phyloP scores from a whole-genome alignment of 306 rosid species.

The Lithocarpus polystachyus region DNA sequence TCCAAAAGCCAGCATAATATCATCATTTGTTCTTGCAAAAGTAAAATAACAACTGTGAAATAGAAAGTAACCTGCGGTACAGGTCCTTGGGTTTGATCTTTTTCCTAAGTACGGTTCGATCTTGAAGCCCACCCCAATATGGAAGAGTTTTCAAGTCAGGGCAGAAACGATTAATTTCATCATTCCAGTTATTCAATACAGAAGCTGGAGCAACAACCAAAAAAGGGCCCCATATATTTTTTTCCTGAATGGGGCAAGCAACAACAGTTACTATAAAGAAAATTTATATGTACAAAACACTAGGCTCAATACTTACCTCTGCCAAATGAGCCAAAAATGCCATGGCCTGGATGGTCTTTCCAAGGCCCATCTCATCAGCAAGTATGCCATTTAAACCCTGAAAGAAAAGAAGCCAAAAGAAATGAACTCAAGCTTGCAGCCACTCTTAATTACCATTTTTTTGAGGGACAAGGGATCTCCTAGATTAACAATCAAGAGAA shows the following conservation, averaged over 20 bases:
- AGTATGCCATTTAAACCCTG: conserved; percentile 99
- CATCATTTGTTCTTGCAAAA: conserved; percentile 3
- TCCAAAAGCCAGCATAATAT: neutral
- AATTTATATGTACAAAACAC: conserved; percentile 13
- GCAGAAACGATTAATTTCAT: conserved; percentile 96
- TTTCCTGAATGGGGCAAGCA: conserved; percentile 60
- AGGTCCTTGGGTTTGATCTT: conserved; percentile 89
- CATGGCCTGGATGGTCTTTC: conserved; percentile 99
- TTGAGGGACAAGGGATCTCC: neutral
- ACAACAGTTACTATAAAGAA: conserved; percentile 26
- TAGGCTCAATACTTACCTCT: conserved; percentile 58
- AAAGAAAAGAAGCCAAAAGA: conserved; percentile 19
- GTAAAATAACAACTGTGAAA: conserved; percentile 11
- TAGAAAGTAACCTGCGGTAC: conserved; percentile 70
- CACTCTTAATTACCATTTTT: neutral
- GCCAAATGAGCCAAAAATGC: conserved; percentile 97
- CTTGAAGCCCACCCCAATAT: conserved; percentile 89
- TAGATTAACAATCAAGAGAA: conserved; percentile 19
- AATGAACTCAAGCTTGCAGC: neutral
- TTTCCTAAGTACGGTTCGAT: conserved; percentile 85
- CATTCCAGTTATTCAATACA: conserved; percentile 97
- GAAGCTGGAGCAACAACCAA: conserved; percentile 97
- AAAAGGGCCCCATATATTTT: conserved; percentile 99
- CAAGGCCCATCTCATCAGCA: conserved; percentile 99
- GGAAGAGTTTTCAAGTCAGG: conserved; percentile 91